A percentile compares a stretch with the other conserved stretches of the same genome.
Evolutionary conservation across 1,139 yeast species (phyloP).

Genomic region (Diutina ranongensis): DNA sequence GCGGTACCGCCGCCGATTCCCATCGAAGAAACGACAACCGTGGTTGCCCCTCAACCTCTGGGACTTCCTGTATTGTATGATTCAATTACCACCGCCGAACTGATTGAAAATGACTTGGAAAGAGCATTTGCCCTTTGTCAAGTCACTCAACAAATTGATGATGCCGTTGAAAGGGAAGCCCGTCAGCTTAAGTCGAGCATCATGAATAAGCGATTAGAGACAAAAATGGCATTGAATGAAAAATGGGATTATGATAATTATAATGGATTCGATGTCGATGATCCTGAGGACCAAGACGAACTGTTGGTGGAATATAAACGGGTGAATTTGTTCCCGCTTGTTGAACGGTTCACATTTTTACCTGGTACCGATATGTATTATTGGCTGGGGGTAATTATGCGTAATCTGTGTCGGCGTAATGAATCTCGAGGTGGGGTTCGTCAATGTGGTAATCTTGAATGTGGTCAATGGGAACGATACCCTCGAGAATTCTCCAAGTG

Average conservation of each 20-base stretch:
- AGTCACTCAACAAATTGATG: slow-evolving; percentile 23
- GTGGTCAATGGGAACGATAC: slow-evolving; percentile 91
- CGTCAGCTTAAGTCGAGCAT: slow-evolving; percentile 22
- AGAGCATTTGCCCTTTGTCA: slow-evolving; percentile 32
- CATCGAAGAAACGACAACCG: neutral
- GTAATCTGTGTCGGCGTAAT: slow-evolving; percentile 88
- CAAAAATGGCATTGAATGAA: slow-evolving; percentile 20
- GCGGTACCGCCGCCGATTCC: slow-evolving; percentile 6
- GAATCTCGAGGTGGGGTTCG: slow-evolving; percentile 82
- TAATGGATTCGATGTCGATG: slow-evolving; percentile 41
- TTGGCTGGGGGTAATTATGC: slow-evolving; percentile 96
- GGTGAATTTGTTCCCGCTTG: slow-evolving; percentile 76
- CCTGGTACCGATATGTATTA: slow-evolving; percentile 70
- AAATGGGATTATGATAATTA: slow-evolving; percentile 51
- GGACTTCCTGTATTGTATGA: slow-evolving; percentile 15
- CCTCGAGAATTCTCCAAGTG: slow-evolving; percentile 94
- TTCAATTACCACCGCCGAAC: slow-evolving; percentile 24
- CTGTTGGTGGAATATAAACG: slow-evolving; percentile 39
- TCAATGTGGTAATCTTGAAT: slow-evolving; percentile 87
- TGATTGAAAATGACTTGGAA: slow-evolving; percentile 23
- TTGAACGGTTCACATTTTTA: slow-evolving; percentile 79
- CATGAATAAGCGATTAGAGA: slow-evolving; percentile 22
- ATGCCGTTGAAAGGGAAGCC: slow-evolving; percentile 23
- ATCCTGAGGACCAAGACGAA: slow-evolving; percentile 33
- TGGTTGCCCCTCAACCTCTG: neutral